These are phyloP conservation scores for Keithomyces neogunnii DNA, from an alignment of 2,329 filamentous ascomycete genomes.

Conservation along the genomic window DNA sequence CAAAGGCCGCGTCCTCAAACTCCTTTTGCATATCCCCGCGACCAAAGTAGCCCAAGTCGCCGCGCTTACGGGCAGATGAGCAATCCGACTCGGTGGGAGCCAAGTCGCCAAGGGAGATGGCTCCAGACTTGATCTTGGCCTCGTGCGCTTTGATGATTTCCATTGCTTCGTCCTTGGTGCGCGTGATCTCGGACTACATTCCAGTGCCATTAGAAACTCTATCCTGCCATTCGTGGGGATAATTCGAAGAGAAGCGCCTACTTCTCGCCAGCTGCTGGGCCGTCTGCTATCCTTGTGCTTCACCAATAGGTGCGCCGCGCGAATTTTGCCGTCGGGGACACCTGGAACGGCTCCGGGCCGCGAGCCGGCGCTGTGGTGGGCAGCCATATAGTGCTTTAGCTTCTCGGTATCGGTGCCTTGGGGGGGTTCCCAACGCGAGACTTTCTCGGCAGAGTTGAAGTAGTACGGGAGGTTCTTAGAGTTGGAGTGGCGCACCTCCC, in stretches of 20 bases:
- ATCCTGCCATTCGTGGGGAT: background rate
- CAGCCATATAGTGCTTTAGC: conserved; percentile 89
- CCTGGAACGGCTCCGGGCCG: conserved; percentile 28
- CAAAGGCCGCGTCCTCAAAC: conserved; percentile 93
- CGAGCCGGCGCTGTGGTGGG: conserved; percentile 61
- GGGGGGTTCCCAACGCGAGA: conserved; percentile 94
- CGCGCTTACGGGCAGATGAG: conserved; percentile 87
- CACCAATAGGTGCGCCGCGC: conserved; percentile 83
- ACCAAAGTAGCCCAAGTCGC: conserved; percentile 92
- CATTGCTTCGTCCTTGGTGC: conserved; percentile 79
- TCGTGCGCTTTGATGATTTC: conserved; percentile 70
- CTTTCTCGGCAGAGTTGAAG: conserved; percentile 80
- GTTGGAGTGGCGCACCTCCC: conserved; percentile 97
- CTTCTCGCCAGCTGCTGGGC: conserved; percentile 86
- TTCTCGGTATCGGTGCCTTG: conserved; percentile 80
- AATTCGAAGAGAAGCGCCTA: conserved; percentile 16
- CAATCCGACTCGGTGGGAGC: conserved; percentile 89
- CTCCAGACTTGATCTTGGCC: conserved; percentile 62
- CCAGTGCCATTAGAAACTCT: background rate
- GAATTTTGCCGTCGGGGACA: conserved; percentile 71
- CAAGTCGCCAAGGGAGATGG: conserved; percentile 67
- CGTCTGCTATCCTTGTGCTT: conserved; percentile 87
- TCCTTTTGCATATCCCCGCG: conserved; percentile 97
- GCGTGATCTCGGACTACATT: conserved; percentile 66
- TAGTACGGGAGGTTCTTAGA: conserved; percentile 99